phyloP scores from a whole-genome alignment of 495 filamentous ascomycete genomes.

The Penicillium parvum region DNA sequence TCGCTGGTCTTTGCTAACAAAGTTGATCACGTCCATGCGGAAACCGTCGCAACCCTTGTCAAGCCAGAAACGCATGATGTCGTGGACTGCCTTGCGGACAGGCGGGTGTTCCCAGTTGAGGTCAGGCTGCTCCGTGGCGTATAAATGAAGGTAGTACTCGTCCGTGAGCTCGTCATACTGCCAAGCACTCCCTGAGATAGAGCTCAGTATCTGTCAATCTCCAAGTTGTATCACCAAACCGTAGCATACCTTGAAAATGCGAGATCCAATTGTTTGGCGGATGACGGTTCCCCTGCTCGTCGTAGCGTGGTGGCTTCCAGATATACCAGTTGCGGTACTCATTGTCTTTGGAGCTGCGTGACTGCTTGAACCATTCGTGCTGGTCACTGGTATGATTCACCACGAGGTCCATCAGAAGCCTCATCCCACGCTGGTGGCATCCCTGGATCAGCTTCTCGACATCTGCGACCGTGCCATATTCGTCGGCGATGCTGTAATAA shows the following conservation, averaged over 20 bases:
- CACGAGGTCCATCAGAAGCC: constrained; percentile 67
- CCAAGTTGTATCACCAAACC: not conserved
- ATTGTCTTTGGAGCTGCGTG: constrained; percentile 52
- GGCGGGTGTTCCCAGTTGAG: constrained; percentile 69
- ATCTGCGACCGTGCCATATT: constrained; percentile 60
- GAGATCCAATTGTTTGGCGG: constrained; percentile 70
- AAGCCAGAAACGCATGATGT: constrained; percentile 69
- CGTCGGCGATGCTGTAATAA: constrained; percentile 57
- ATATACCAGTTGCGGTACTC: constrained; percentile 70
- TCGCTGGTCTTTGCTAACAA: constrained; percentile 57
- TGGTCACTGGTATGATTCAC: constrained; percentile 79
- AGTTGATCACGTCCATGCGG: constrained; percentile 64
- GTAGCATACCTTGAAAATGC: constrained; percentile 49
- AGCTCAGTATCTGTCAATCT: not conserved
- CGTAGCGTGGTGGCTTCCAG: constrained; percentile 59
- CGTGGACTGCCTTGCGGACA: constrained; percentile 59
- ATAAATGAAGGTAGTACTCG: constrained; percentile 70
- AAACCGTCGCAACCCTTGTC: constrained; percentile 65
- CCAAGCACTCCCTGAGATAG: constrained; percentile 53
- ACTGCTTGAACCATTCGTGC: constrained; percentile 71
- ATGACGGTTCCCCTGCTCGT: constrained; percentile 52
- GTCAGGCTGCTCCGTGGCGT: constrained; percentile 62
- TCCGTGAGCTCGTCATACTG: constrained; percentile 58
- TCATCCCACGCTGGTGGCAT: constrained; percentile 57
- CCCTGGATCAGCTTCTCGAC: constrained; percentile 59